phyloP scores from a whole-genome alignment of 768 basidiomycete genomes.

The Chalciporus pseudorubinellus region DNA sequence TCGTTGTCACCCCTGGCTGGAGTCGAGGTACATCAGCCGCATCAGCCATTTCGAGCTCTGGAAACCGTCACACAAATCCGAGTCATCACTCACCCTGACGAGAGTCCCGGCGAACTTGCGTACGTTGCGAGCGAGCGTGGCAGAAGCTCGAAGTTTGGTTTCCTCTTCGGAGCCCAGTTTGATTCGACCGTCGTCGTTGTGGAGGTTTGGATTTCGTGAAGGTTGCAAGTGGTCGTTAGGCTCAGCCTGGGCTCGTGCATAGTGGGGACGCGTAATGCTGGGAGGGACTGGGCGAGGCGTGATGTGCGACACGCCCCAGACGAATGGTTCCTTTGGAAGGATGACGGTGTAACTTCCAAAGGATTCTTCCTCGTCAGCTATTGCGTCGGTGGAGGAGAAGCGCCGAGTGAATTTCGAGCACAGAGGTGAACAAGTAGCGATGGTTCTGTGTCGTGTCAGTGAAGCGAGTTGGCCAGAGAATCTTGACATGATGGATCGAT shows the following conservation, averaged over 20 bases:
- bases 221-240: background rate
- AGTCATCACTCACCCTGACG: slow-evolving; percentile 42
- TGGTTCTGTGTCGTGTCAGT: background rate
- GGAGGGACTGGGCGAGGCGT: slow-evolving; percentile 53
- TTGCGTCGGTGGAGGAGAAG: background rate
- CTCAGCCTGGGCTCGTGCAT: slow-evolving; percentile 29
- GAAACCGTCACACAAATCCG: too few relatives aligned
- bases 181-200: slow-evolving; percentile 38
- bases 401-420: background rate
- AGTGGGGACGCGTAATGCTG: slow-evolving; percentile 54
- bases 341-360: slow-evolving; percentile 61
- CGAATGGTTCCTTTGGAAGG: slow-evolving; percentile 61
- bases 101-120: slow-evolving; percentile 53
- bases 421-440: background rate
- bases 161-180: slow-evolving; percentile 55
- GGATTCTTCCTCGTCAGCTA: slow-evolving; percentile 21
- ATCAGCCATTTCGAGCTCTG: background rate
- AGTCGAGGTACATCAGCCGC: background rate
- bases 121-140: slow-evolving; percentile 53
- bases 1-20: slow-evolving; percentile 72
- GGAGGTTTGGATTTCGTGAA: background rate
- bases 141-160: slow-evolving; percentile 48
- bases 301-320: slow-evolving; percentile 65
- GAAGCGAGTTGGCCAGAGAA: background rate
- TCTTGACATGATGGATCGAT: too few relatives aligned